phyloP scores from a whole-genome alignment of 148 eudicot species.

The Polygonum maritimum region DNA sequence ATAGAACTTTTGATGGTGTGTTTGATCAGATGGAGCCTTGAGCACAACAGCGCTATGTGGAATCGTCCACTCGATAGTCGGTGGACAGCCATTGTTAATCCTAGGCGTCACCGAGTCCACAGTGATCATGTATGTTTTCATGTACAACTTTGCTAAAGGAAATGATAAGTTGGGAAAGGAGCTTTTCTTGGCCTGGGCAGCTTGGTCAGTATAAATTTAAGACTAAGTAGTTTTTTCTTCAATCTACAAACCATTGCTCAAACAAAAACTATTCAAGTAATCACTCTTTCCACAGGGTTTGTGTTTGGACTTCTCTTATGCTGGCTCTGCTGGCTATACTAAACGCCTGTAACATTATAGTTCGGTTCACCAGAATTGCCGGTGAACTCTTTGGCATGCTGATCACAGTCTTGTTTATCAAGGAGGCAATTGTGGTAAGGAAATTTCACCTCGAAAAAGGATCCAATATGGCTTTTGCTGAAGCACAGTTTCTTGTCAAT shows the following conservation, averaged over 20 bases:
- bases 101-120: conserved; percentile 71
- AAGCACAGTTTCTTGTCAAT: neutral
- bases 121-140: conserved; percentile 48
- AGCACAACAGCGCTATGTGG: conserved; percentile 70
- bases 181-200: conserved; percentile 60
- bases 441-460: neutral
- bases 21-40: conserved; percentile 48
- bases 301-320: conserved; percentile 51
- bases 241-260: neutral
- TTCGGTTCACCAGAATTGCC: conserved; percentile 56
- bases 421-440: conserved; percentile 51
- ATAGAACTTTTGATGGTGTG: too few species aligned
- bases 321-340: conserved; percentile 50
- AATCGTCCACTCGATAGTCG: conserved; percentile 45
- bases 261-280: neutral
- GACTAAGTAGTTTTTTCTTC: neutral
- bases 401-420: conserved; percentile 53
- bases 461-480: neutral
- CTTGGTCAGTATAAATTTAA: conserved; percentile 28
- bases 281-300: conserved; percentile 32
- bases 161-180: conserved; percentile 31
- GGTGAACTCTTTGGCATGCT: conserved; percentile 70
- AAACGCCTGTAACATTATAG: conserved; percentile 51
- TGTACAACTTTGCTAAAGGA: conserved; percentile 38
- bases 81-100: conserved; percentile 63